These are phyloP conservation scores for Candida hispaniensis DNA, from an alignment of 805 yeast genomes.

Conservation along the genomic window DNA sequence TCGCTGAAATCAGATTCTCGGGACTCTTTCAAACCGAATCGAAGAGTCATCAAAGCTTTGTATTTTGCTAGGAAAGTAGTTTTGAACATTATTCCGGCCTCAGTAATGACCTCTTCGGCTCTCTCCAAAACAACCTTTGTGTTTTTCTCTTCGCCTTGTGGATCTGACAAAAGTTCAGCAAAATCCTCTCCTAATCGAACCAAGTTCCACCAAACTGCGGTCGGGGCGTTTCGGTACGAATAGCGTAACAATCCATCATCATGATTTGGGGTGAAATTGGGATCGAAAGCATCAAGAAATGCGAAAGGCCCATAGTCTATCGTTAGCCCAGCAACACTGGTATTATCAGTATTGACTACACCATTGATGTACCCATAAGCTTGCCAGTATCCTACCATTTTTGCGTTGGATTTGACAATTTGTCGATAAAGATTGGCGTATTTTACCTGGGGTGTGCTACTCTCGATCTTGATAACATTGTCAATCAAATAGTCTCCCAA, in stretches of 20 bases:
- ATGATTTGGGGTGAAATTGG: slow-evolving; percentile 76
- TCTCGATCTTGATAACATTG: slow-evolving; percentile 42
- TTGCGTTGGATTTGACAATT: slow-evolving; percentile 62
- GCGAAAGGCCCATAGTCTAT: slow-evolving; percentile 95
- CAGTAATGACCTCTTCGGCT: slow-evolving; percentile 56
- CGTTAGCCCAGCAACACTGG: slow-evolving; percentile 77
- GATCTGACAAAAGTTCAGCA: slow-evolving; percentile 64
- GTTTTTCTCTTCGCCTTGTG: slow-evolving; percentile 60
- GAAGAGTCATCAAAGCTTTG: slow-evolving; percentile 42
- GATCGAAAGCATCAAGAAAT: slow-evolving; percentile 75
- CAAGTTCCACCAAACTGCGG: slow-evolving; percentile 88
- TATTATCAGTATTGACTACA: slow-evolving; percentile 88
- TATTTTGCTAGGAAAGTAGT: slow-evolving; percentile 49
- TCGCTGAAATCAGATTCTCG: slow-evolving; percentile 30
- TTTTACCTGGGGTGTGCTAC: slow-evolving; percentile 24
- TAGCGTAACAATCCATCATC: slow-evolving; percentile 69
- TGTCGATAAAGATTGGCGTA: slow-evolving; percentile 67
- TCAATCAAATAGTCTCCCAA: slow-evolving; percentile 66
- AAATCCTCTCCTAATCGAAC: slow-evolving; percentile 74
- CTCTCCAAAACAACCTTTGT: slow-evolving; percentile 40
- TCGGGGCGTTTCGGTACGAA: slow-evolving; percentile 73
- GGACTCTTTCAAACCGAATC: slow-evolving; percentile 54
- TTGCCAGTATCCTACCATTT: slow-evolving; percentile 75
- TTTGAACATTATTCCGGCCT: slow-evolving; percentile 56
- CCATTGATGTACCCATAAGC: slow-evolving; percentile 90